Conservation (phyloP, 192 early-diverging fungal species). For the Rhizophlyctis rosea region DNA sequence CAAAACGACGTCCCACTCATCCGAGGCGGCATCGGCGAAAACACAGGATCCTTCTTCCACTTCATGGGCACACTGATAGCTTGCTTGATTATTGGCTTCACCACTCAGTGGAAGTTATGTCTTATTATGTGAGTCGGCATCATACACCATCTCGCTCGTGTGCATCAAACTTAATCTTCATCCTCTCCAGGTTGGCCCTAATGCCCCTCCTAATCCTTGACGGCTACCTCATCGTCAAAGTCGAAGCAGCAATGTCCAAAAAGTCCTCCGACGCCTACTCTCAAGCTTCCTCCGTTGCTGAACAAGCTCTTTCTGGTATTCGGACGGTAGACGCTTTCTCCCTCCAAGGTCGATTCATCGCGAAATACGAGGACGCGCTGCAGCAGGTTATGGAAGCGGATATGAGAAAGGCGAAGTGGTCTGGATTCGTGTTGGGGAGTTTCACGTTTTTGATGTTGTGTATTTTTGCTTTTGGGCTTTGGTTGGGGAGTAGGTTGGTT, state of each 20-base stretch:
- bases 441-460: constrained; percentile 70
- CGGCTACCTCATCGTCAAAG: constrained; percentile 63
- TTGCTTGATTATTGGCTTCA: constrained; percentile 7
- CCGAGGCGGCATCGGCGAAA: constrained; percentile 28
- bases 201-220: constrained; percentile 70
- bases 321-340: constrained; percentile 50
- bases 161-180: neutral
- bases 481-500: neutral
- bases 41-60: constrained; percentile 1
- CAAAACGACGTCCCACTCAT: constrained; percentile 21
- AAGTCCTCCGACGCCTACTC: constrained; percentile 33
- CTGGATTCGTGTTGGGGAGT: constrained; percentile 53
- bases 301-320: constrained; percentile 44
- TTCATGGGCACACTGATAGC: neutral
- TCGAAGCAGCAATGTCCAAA: constrained; percentile 78
- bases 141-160: neutral
- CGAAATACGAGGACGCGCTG: constrained; percentile 17
- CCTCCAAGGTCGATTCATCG: constrained; percentile 12
- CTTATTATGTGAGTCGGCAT: constrained; percentile 2
- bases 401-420: constrained; percentile 39
- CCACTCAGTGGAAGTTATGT: constrained; percentile 3
- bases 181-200: constrained; percentile 51
- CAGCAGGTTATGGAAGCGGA: constrained; percentile 10
- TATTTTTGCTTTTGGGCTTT: constrained; percentile 73
- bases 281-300: constrained; percentile 12